Evolutionary conservation across 2,329 filamentous ascomycete genomes (phyloP), one percentile per base, ranked within the genome.

Genomic region (Colletotrichum melonis): DNA sequence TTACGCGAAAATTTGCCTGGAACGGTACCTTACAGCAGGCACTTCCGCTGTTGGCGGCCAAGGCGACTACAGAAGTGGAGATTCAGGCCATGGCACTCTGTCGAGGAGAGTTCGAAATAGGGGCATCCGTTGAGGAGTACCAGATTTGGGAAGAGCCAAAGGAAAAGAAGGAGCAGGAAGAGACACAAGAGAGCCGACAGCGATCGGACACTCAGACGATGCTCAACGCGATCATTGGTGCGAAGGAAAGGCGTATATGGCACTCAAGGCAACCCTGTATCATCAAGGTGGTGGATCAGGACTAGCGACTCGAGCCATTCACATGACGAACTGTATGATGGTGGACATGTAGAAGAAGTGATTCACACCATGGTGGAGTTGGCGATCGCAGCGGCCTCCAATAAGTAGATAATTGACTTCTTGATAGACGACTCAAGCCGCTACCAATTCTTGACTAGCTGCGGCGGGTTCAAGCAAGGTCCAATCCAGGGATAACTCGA

Each of bases 1-100:
- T 96, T 69, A 93, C 93, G 55, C 92, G 94, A 78, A 94, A 95
- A 75, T 88, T 98, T 67, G 92, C 92, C 1, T 97, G 94, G 92
- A 96, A 95, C 76, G 95, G 95, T 1, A 92, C 93, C 35, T 83
- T 98, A 70, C 95, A 98, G 83, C 92, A 92, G 78, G 87, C 90
- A 1, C 84, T 98, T 0, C 91, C 93, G 0, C 79, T 89, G 7
- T 80, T 98, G 1, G 82, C 83, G 6, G 89, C 91, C 0, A 88
- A 90, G 5, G 85, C 88, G 57, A 89, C 83, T n/a, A 86, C 87
- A 0, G 88, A 92, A 73, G 86, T 94, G 26, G 86, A 88, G 1
- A 82, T 97, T 4, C 93, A 93, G 5, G 87, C 95, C 56, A 94
- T 94, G 55, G 89, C 92, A 38, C 88, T 98, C 42, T 95, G 93